Conservation (phyloP, 768 basidiomycete genomes). For the Asterophora lycoperdoides region DNA sequence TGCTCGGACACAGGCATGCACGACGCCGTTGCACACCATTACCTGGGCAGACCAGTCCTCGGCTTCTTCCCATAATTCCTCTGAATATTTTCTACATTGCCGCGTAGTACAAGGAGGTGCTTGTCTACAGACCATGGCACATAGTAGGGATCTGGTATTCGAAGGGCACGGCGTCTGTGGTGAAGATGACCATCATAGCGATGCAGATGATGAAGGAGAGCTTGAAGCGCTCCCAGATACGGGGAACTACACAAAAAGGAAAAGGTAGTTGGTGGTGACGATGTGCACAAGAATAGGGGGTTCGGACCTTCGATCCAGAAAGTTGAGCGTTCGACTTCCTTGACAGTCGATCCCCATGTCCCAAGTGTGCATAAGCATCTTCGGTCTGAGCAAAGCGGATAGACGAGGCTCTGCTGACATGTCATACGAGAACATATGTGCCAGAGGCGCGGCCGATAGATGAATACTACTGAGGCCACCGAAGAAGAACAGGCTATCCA, state of each 20-base stretch:
- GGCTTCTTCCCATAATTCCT: too few relatives aligned
- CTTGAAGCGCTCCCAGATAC: conserved; percentile 80
- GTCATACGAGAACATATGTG: conserved; percentile 63
- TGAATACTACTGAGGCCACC: conserved; percentile 73
- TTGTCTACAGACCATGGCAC: too few relatives aligned
- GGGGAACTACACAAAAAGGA: conserved; percentile 46
- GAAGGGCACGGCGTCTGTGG: conserved; percentile 48
- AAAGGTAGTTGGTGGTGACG: not conserved
- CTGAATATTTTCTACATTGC: too few relatives aligned
- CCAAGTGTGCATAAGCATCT: conserved; percentile 23
- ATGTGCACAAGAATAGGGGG: not conserved
- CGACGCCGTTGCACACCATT: too few relatives aligned
- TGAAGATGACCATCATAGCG: conserved; percentile 59
- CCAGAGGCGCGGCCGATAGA: conserved; percentile 59
- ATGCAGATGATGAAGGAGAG: conserved; percentile 62
- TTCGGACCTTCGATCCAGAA: conserved; percentile 73
- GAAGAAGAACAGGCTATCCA: conserved; percentile 67
- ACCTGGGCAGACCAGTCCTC: too few relatives aligned
- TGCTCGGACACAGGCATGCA: too few relatives aligned
- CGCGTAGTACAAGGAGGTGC: too few relatives aligned
- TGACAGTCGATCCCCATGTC: conserved; percentile 58
- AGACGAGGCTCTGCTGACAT: conserved; percentile 32
- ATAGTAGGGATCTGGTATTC: conserved; percentile 71
- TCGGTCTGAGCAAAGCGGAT: not conserved
- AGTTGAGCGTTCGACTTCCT: conserved; percentile 83